These are phyloP conservation scores for Sclerotinia glacialis DNA, from an alignment of 2,329 filamentous ascomycete species.

Conservation along the genomic window DNA sequence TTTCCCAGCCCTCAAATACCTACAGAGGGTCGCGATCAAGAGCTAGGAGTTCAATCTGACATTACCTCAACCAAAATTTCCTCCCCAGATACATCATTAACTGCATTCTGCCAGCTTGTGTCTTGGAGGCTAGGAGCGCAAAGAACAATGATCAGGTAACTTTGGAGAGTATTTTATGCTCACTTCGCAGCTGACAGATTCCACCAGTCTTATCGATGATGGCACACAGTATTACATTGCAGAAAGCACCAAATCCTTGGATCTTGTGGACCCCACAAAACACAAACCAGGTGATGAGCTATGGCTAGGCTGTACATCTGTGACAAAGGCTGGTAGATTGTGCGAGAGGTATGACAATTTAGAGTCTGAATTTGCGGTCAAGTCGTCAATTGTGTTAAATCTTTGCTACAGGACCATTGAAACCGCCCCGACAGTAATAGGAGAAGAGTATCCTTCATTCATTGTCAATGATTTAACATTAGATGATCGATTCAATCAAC, in stretches of 20 bases:
- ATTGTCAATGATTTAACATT: constrained; percentile 36
- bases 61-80: constrained; percentile 37
- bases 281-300: constrained; percentile 37
- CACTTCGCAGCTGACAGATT: constrained; percentile 23
- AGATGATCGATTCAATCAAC: constrained; percentile 36
- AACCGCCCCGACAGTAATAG: constrained; percentile 25
- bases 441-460: constrained; percentile 36
- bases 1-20: constrained; percentile 4
- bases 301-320: constrained; percentile 39
- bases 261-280: constrained; percentile 35
- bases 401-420: constrained; percentile 33
- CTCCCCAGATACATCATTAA: constrained; percentile 46
- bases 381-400: not conserved
- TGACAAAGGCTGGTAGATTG: constrained; percentile 36
- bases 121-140: constrained; percentile 48
- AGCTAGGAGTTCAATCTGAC: constrained; percentile 30
- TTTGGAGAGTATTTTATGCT: not conserved
- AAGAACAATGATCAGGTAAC: constrained; percentile 47
- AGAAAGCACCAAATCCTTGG: constrained; percentile 49
- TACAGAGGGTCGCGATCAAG: constrained; percentile 12
- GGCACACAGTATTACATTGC: constrained; percentile 51
- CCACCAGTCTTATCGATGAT: constrained; percentile 45
- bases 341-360: constrained; percentile 36
- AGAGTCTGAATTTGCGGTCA: not conserved
- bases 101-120: constrained; percentile 49